A percentile compares a stretch with the other conserved stretches of the same genome.
Conservation (phyloP, 805 yeast genomes). For the Wickerhamiella cacticola region DNA sequence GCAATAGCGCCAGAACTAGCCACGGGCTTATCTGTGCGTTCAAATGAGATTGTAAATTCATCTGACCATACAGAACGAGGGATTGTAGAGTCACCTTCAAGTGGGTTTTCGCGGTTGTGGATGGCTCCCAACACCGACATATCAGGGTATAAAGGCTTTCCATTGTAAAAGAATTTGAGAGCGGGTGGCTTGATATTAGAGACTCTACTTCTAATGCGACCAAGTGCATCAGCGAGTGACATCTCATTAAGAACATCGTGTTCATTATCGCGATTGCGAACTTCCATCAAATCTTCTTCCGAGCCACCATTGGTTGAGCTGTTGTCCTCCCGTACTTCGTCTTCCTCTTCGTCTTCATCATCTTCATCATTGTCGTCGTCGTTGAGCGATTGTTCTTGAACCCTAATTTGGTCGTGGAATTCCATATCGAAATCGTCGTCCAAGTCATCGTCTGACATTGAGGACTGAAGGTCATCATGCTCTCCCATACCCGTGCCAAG, state of each 20-base stretch:
- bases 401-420: slow-evolving; percentile 1
- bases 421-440: slow-evolving; percentile 3
- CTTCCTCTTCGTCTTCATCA: slow-evolving; percentile 12
- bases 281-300: slow-evolving; percentile 15
- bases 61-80: slow-evolving; percentile 40
- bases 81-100: slow-evolving; percentile 9
- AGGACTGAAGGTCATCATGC: slow-evolving; percentile 7
- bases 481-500: slow-evolving; percentile 7
- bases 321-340: slow-evolving; percentile 15
- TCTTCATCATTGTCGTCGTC: slow-evolving; percentile 14
- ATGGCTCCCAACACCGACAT: slow-evolving; percentile 15
- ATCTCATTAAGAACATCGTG: slow-evolving; percentile 13
- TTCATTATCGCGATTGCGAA: slow-evolving; percentile 10
- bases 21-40: slow-evolving; percentile 24
- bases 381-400: slow-evolving; percentile 15
- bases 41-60: slow-evolving; percentile 41
- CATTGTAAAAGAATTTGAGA: slow-evolving; percentile 10
- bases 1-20: neutral
- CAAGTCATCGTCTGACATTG: neutral
- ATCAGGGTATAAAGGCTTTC: slow-evolving; percentile 11
- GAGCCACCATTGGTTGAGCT: neutral
- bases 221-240: slow-evolving; percentile 14
- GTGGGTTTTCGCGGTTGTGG: neutral
- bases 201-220: neutral
- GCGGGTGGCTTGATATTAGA: neutral